Evolutionary conservation across 2,329 filamentous ascomycete species (phyloP), one percentile per base, ranked within the genome.

Genomic region (Phialophora tarda): DNA sequence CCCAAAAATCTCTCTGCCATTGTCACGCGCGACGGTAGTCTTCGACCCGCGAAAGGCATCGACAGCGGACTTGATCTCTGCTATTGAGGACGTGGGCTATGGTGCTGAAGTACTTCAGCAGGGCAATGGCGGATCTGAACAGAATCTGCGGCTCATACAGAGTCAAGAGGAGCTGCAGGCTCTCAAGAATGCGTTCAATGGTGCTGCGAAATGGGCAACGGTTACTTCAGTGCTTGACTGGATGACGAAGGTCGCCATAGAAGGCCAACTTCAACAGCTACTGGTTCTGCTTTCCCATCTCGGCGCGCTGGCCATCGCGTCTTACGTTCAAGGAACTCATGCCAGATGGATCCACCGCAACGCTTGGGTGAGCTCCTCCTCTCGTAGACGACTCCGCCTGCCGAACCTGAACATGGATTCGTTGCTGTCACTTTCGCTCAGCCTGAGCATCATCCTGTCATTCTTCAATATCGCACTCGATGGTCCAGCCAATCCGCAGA

Each of bases 331-430:
- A 32, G 1, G 56, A 12, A 58, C 10, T 30, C 32, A 67, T 47
- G 61, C 58, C 12, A n/a, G 17, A 21, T 69, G 64, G 64, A 65
- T 67, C 48, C 67, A 69, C 57, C 61, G 38, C 17, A 63, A 59
- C 34, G 67, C 67, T 26, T 69, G 67, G 62, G 12, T 59, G 17
- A 34, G 17, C 24, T 54, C 60, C 44, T 64, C 32, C 47, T 51
- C 51, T 21, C 53, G 24, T 26, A 58, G 23, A 30, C 17, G 50
- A 21, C 5, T 57, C 3, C 54, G 34, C 17, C 50, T 62, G 32
- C 61, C 53, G 3, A 57, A 21, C 11, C 28, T 69, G 4, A 58
- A 65, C 14, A 69, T 69, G 65, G 67, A 69, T 50, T 65, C 67
- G 23, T 50, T 69, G 8, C 28, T 67, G 4, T 65, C 64, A 24